A percentile compares a stretch with the other conserved stretches of the same genome.
Conservation (phyloP, 73 alveolate genomes). For the Diophrys sp. region DNA sequence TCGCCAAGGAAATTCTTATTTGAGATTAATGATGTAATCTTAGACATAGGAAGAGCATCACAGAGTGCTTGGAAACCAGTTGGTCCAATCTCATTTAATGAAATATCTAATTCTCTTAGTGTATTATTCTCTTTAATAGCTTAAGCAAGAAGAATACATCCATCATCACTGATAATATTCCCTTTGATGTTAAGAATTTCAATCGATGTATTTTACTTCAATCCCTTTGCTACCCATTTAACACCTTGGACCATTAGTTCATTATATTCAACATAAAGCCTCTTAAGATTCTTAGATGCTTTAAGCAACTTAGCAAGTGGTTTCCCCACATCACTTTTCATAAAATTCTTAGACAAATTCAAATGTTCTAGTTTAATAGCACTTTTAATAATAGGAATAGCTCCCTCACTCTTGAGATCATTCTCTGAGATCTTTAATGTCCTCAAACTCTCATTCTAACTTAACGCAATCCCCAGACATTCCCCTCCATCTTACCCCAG, state of each 20-base stretch:
- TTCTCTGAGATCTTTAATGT: constrained; percentile 88
- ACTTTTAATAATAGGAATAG: constrained; percentile 87
- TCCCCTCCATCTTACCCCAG: constrained; percentile 96
- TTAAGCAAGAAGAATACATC: constrained; percentile 60
- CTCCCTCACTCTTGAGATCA: constrained; percentile 94
- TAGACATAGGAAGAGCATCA: constrained; percentile 79
- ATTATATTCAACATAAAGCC: constrained; percentile 86
- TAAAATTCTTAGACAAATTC: constrained; percentile 85
- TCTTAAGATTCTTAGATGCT: constrained; percentile 67
- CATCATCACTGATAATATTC: constrained; percentile 74
- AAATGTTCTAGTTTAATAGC: constrained; percentile 75
- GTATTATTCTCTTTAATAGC: constrained; percentile 72
- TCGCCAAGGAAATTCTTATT: constrained; percentile 93
- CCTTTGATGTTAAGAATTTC: constrained; percentile 69
- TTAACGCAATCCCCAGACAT: constrained; percentile 92
- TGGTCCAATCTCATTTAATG: constrained; percentile 91
- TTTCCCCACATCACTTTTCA: constrained; percentile 87
- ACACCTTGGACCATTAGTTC: constrained; percentile 94
- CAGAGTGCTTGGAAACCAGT: constrained; percentile 85
- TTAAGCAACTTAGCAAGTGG: constrained; percentile 76
- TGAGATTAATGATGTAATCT: constrained; percentile 67
- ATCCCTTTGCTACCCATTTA: constrained; percentile 87
- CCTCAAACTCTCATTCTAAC: constrained; percentile 80
- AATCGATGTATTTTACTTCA: constrained; percentile 56
- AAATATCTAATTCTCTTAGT: constrained; percentile 79